Percentiles rank a stretch among this genome's conserved stretches.
These are phyloP conservation scores for Russula griseocarnosa DNA, from an alignment of 768 basidiomycete genomes.

Conservation along the genomic window DNA sequence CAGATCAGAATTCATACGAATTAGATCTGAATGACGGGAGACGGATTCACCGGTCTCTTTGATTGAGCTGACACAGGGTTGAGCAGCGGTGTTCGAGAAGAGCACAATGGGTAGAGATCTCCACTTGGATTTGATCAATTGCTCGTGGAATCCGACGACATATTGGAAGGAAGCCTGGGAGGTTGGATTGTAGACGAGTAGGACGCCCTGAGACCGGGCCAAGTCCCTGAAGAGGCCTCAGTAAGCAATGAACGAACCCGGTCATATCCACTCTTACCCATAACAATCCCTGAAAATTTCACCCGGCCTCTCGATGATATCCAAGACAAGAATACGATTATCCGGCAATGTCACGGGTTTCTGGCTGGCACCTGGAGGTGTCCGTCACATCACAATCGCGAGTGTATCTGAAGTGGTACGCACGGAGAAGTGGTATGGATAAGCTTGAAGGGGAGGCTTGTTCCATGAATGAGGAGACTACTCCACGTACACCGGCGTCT, in stretches of 20 bases:
- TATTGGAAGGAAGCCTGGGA: slow-evolving; percentile 15
- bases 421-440: slow-evolving; percentile 11
- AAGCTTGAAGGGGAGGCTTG: neutral
- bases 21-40: neutral
- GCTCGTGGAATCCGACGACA: slow-evolving; percentile 12
- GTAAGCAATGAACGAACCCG: neutral
- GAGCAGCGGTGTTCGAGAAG: slow-evolving; percentile 6
- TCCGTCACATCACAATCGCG: neutral
- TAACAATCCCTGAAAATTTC: slow-evolving; percentile 21
- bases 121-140: slow-evolving; percentile 19
- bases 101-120: slow-evolving; percentile 19
- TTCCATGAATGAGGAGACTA: slow-evolving; percentile 14
- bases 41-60: neutral
- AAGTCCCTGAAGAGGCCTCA: slow-evolving; percentile 8
- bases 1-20: neutral
- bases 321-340: slow-evolving; percentile 14
- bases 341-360: slow-evolving; percentile 8
- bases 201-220: slow-evolving; percentile 17
- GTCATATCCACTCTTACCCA: neutral
- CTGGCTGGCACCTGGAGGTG: slow-evolving; percentile 18
- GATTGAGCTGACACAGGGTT: neutral
- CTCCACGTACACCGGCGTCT: slow-evolving; percentile 14
- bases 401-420: neutral
- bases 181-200: slow-evolving; percentile 15
- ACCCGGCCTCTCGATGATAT: slow-evolving; percentile 17